These are phyloP conservation scores for Cucurbita moschata DNA, from an alignment of 306 rosid genomes.

Conservation along the genomic window DNA sequence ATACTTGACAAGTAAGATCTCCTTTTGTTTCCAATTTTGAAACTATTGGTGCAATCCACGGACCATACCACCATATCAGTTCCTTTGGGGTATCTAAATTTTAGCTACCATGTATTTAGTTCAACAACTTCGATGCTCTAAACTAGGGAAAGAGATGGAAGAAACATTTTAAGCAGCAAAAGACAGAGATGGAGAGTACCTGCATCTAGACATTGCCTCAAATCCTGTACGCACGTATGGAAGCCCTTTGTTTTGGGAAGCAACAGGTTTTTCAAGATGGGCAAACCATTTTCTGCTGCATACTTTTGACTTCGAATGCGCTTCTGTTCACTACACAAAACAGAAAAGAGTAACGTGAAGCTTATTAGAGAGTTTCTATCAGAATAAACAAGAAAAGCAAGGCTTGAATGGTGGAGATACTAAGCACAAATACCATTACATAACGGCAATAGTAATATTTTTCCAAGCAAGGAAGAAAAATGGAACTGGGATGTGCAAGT, in stretches of 20 bases:
- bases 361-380: neutral
- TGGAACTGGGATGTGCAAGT: neutral
- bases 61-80: neutral
- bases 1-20: neutral
- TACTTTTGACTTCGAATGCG: conserved; percentile 38
- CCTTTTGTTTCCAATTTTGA: neutral
- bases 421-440: neutral
- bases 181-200: conserved; percentile 25
- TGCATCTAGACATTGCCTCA: conserved; percentile 72
- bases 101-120: neutral
- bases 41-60: neutral
- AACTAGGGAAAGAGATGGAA: neutral
- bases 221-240: conserved; percentile 56
- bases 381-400: neutral
- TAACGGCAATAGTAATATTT: neutral
- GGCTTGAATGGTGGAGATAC: neutral
- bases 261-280: conserved; percentile 54
- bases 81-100: neutral
- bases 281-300: conserved; percentile 65
- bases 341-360: neutral
- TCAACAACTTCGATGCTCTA: neutral
- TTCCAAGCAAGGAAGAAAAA: neutral
- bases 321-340: conserved; percentile 54
- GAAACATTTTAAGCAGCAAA: neutral
- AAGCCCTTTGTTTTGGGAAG: conserved; percentile 90